phyloP scores from a whole-genome alignment of 2,329 filamentous ascomycete genomes.

The Exophiala sideris region DNA sequence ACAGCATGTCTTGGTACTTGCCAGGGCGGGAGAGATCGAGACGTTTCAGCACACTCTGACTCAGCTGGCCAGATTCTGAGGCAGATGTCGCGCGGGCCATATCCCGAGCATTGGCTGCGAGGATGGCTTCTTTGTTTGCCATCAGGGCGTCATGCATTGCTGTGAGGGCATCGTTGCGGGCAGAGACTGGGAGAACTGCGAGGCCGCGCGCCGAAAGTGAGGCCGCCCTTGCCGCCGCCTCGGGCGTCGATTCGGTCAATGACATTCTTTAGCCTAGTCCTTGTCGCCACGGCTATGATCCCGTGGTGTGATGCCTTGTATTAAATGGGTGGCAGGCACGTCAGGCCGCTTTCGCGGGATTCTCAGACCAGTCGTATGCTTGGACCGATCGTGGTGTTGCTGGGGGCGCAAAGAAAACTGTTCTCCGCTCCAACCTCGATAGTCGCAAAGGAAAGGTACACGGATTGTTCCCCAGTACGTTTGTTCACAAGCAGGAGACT shows the following conservation, averaged over 20 bases:
- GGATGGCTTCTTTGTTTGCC: conserved; percentile 67
- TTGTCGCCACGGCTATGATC: too few relatives aligned
- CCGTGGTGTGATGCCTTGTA: too few relatives aligned
- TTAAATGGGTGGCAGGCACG: too few relatives aligned
- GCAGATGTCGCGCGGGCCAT: conserved; percentile 70
- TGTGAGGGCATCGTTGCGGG: conserved; percentile 80
- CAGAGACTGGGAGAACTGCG: conserved; percentile 69
- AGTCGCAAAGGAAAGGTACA: too few relatives aligned
- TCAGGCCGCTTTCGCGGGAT: too few relatives aligned
- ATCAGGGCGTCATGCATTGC: conserved; percentile 76
- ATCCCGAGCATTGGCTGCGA: conserved; percentile 83
- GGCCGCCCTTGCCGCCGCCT: conserved; percentile 72
- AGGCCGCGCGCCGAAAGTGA: conserved; percentile 78
- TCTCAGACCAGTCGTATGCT: too few relatives aligned
- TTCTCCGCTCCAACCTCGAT: too few relatives aligned
- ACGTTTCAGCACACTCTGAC: conserved; percentile 78
- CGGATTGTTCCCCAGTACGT: too few relatives aligned
- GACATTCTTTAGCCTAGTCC: conserved; percentile 61
- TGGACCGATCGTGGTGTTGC: too few relatives aligned
- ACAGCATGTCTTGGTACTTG: conserved; percentile 97
- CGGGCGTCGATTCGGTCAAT: conserved; percentile 77
- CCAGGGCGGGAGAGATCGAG: conserved; percentile 81
- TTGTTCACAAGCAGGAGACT: too few relatives aligned
- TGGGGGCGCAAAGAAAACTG: too few relatives aligned
- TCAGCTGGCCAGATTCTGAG: conserved; percentile 71